Evolutionary conservation across 306 rosid species (phyloP).

Genomic region (Astragalus glycyphyllos): DNA sequence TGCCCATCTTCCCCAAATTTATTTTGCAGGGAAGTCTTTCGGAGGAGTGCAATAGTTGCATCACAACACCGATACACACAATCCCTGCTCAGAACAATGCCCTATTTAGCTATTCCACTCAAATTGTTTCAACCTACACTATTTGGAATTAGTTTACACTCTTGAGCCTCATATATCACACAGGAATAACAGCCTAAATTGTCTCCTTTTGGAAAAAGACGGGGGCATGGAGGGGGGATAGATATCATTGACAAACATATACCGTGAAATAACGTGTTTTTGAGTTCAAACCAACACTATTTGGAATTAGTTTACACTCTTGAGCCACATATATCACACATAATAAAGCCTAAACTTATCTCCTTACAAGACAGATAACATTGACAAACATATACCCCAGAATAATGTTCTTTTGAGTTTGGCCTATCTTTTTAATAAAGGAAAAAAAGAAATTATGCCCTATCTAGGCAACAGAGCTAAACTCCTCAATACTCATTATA

Average conservation of each 20-base stretch:
- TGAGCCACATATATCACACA: no score
- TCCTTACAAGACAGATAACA: not conserved
- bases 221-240: not conserved
- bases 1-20: conserved; percentile 64
- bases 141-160: conserved; percentile 31
- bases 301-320: no score
- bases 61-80: conserved; percentile 65
- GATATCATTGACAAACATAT: not conserved
- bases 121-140: conserved; percentile 32
- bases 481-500: conserved; percentile 26
- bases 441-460: not conserved
- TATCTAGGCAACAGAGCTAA: not conserved
- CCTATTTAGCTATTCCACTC: conserved; percentile 13
- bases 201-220: not conserved
- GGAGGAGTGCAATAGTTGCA: conserved; percentile 50
- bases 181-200: not conserved
- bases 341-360: no score
- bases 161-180: not conserved
- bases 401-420: conserved; percentile 12
- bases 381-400: not conserved
- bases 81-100: conserved; percentile 53
- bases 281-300: not conserved
- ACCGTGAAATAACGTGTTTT: conserved; percentile 5
- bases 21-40: conserved; percentile 64
- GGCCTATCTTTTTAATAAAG: conserved; percentile 14